Evolutionary conservation across 1,284 basidiomycete species (phyloP).

Genomic region (Puccinia novopanici): DNA sequence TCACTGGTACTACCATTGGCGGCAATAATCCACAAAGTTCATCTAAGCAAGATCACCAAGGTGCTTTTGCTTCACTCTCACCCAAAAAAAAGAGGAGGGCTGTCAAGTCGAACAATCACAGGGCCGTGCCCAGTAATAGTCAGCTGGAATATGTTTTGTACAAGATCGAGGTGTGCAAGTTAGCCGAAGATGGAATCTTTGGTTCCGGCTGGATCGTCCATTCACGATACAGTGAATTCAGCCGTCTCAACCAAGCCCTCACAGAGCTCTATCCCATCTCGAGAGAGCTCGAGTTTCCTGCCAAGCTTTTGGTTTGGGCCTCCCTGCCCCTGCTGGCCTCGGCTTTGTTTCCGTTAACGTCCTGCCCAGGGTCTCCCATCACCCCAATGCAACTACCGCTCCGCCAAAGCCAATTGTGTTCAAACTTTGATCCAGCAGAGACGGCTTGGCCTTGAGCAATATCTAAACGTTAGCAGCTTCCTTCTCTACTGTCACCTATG

Average conservation of each 20-base stretch:
- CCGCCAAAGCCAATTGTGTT: slow-evolving; percentile 59
- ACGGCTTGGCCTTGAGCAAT: slow-evolving; percentile 77
- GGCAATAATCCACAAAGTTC: neutral
- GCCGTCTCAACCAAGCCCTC: slow-evolving; percentile 79
- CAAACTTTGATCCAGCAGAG: slow-evolving; percentile 79
- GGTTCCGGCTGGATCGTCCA: slow-evolving; percentile 86
- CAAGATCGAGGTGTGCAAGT: slow-evolving; percentile 84
- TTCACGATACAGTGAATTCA: slow-evolving; percentile 90
- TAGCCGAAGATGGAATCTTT: slow-evolving; percentile 72
- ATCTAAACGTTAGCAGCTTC: slow-evolving; percentile 70
- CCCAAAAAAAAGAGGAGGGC: neutral
- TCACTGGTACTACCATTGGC: slow-evolving; percentile 70
- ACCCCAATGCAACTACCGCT: neutral
- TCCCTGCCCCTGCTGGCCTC: slow-evolving; percentile 9
- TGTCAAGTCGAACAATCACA: neutral
- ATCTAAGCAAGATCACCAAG: neutral
- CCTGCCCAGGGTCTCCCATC: neutral
- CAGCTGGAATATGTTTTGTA: slow-evolving; percentile 76
- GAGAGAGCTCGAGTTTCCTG: slow-evolving; percentile 77
- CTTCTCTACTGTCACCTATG: slow-evolving; percentile 38
- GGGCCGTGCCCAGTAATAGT: neutral
- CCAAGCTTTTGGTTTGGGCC: slow-evolving; percentile 80
- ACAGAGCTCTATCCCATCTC: slow-evolving; percentile 72
- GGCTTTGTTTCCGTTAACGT: too few relatives aligned
- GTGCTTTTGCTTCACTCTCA: neutral